A percentile compares a stretch with the other conserved stretches of the same genome.
Evolutionary conservation across 371 early-diverging fungal genomes (phyloP).

Genomic region (Smittium mucronatum): DNA sequence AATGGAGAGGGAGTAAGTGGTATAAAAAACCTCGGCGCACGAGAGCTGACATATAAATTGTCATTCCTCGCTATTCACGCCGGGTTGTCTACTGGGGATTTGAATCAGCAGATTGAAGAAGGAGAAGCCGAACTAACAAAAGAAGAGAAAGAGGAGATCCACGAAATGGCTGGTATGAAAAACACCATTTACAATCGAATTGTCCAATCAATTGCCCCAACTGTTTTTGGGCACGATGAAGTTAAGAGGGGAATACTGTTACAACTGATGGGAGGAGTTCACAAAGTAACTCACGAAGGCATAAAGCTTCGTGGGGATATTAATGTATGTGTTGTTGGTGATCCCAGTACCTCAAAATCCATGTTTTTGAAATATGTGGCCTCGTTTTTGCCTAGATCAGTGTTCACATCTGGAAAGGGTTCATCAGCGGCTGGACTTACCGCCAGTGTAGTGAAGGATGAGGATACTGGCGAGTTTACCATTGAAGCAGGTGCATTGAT

Average conservation of each 20-base stretch:
- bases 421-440: slow-evolving; percentile 98
- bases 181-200: slow-evolving; percentile 44
- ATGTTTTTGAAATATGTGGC: slow-evolving; percentile 94
- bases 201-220: slow-evolving; percentile 82
- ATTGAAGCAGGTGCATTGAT: slow-evolving; percentile 99
- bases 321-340: slow-evolving; percentile 98
- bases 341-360: slow-evolving; percentile 95
- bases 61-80: slow-evolving; percentile 79
- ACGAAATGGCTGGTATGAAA: slow-evolving; percentile 50
- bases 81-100: slow-evolving; percentile 12
- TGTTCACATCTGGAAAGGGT: slow-evolving; percentile 98
- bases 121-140: slow-evolving; percentile 35
- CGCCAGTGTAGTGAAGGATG: slow-evolving; percentile 95
- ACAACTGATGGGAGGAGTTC: slow-evolving; percentile 94
- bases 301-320: slow-evolving; percentile 96
- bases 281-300: slow-evolving; percentile 86
- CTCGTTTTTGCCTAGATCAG: slow-evolving; percentile 77
- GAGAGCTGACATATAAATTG: slow-evolving; percentile 84
- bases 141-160: slow-evolving; percentile 62
- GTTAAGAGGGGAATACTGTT: slow-evolving; percentile 95
- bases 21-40: slow-evolving; percentile 58
- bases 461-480: slow-evolving; percentile 98
- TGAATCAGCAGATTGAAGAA: slow-evolving; percentile 30
- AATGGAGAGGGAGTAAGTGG: slow-evolving; percentile 43
- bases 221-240: slow-evolving; percentile 94